These are phyloP conservation scores for Colletotrichum sp. DNA, from an alignment of 2,329 filamentous ascomycete genomes.

Conservation along the genomic window DNA sequence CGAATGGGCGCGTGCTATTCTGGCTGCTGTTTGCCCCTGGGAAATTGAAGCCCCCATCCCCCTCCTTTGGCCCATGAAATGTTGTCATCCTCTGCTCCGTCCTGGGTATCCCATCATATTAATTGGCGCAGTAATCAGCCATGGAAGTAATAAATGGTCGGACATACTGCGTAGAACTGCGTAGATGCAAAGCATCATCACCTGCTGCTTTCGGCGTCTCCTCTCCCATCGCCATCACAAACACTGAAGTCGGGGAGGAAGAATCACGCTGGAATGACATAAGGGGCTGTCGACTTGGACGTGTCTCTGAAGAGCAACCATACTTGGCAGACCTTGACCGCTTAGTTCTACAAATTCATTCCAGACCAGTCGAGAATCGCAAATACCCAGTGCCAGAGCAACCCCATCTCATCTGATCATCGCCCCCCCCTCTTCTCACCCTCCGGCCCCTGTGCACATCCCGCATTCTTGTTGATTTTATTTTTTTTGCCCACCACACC, in stretches of 20 bases:
- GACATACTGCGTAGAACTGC: not conserved
- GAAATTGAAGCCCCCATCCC: not conserved
- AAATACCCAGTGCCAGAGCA: slow-evolving; percentile 4
- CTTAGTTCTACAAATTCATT: not conserved
- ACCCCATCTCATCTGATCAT: slow-evolving; percentile 19
- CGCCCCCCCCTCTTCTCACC: not conserved
- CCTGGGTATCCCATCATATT: not conserved
- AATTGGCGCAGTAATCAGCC: not conserved
- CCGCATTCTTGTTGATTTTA: slow-evolving; percentile 3
- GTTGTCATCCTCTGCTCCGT: not conserved
- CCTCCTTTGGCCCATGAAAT: not conserved
- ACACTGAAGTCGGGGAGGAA: not conserved
- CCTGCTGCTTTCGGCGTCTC: not conserved
- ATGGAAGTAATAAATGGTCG: not conserved
- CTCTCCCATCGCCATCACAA: not conserved
- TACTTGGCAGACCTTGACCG: not conserved
- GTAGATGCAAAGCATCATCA: not conserved
- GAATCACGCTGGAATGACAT: not conserved
- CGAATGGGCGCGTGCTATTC: not conserved
- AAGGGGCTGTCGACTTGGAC: not conserved
- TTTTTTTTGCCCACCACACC: not conserved
- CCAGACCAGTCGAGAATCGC: slow-evolving; percentile 11
- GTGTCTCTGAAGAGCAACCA: not conserved
- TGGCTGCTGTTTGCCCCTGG: not conserved
- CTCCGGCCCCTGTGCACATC: slow-evolving; percentile 16